phyloP scores from a whole-genome alignment of 1,284 basidiomycete species.

The Afroboletus lepidellus region DNA sequence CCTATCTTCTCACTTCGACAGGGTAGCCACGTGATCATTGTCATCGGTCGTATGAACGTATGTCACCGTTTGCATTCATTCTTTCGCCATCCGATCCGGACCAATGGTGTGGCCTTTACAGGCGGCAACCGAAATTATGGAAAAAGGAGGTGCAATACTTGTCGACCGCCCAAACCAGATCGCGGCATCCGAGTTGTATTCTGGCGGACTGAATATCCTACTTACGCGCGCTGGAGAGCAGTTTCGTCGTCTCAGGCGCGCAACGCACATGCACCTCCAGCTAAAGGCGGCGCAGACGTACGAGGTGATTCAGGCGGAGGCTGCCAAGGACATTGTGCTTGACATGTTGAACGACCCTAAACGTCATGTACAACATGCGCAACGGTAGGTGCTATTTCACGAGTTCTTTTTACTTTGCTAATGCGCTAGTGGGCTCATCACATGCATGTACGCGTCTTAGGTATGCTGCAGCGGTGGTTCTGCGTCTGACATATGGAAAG shows the following conservation, averaged over 20 bases:
- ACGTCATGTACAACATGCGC: conserved; percentile 34
- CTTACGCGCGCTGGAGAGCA: conserved; percentile 25
- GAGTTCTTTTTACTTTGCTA: too few relatives aligned
- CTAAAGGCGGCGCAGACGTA: conserved; percentile 34
- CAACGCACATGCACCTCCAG: conserved; percentile 40
- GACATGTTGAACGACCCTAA: conserved; percentile 40
- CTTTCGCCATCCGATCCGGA: too few relatives aligned
- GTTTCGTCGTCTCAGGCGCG: conserved; percentile 33
- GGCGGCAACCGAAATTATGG: conserved; percentile 31
- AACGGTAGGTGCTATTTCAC: too few relatives aligned
- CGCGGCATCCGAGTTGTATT: conserved; percentile 29
- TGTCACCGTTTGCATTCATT: too few relatives aligned
- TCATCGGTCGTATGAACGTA: conserved; percentile 37
- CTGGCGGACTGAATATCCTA: conserved; percentile 19
- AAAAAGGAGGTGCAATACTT: conserved; percentile 33
- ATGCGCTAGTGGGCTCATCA: not conserved
- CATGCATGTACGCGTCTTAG: conserved; percentile 31
- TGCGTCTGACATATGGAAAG: conserved; percentile 67
- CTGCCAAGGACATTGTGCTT: conserved; percentile 37
- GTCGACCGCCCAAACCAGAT: conserved; percentile 34
- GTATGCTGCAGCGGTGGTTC: conserved; percentile 61
- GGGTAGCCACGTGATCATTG: conserved; percentile 26
- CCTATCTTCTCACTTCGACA: conserved; percentile 31
- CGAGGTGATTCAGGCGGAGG: conserved; percentile 34
- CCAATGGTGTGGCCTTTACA: not conserved